These are phyloP conservation scores for Colletotrichum cuscutae DNA, from an alignment of 2,329 filamentous ascomycete species.

Conservation along the genomic window DNA sequence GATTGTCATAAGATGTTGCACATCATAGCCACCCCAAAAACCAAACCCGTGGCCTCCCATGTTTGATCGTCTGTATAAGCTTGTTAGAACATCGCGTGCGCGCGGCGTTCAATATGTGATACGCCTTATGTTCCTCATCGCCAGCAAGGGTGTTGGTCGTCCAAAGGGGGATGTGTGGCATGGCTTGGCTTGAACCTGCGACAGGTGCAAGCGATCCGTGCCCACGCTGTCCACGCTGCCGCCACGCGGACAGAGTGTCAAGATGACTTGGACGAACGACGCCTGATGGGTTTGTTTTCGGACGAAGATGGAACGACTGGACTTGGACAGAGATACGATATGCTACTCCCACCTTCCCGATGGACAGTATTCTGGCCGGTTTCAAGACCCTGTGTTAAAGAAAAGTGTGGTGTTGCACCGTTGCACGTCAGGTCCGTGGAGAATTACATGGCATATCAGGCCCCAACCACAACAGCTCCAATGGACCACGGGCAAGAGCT, in stretches of 20 bases:
- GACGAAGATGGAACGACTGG: background rate
- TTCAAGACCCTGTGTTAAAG: background rate
- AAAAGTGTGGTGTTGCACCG: background rate
- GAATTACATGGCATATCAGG: background rate
- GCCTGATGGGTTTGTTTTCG: background rate
- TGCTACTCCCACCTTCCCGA: background rate
- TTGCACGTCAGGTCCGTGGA: background rate
- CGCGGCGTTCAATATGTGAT: slow-evolving; percentile 7
- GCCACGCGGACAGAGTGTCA: background rate
- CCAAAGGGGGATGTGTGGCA: background rate
- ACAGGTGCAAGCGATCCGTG: background rate
- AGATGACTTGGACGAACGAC: background rate
- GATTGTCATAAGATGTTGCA: slow-evolving; percentile 5
- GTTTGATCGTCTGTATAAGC: slow-evolving; percentile 23
- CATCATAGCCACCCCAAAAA: background rate
- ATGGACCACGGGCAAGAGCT: background rate
- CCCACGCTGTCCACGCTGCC: background rate
- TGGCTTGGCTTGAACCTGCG: background rate
- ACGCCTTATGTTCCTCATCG: background rate
- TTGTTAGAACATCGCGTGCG: background rate
- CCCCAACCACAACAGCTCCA: background rate
- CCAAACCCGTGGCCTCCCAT: background rate
- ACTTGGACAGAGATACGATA: background rate
- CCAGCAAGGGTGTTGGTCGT: background rate
- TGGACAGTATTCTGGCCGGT: background rate